A percentile compares a stretch with the other conserved stretches of the same genome.
Evolutionary conservation across 2,329 filamentous ascomycete genomes (phyloP).

Genomic region (Meredithiella fracta): DNA sequence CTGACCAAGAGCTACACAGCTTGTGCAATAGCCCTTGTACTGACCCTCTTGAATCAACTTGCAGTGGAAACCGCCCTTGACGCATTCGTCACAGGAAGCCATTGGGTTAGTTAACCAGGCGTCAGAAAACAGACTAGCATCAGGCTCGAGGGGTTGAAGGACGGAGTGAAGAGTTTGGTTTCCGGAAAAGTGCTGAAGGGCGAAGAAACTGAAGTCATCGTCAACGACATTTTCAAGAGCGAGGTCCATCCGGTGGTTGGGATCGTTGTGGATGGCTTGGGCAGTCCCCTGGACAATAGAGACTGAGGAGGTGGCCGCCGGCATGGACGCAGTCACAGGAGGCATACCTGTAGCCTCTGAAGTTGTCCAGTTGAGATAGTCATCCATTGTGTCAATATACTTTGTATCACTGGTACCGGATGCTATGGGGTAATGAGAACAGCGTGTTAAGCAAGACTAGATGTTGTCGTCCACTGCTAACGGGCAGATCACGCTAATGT

Average conservation of each 20-base stretch:
- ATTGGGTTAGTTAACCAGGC: constrained; percentile 27
- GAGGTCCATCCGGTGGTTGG: constrained; percentile 31
- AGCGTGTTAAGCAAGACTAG: not conserved
- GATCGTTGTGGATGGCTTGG: constrained; percentile 22
- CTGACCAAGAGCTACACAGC: constrained; percentile 41
- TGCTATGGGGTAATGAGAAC: not conserved
- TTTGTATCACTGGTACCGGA: not conserved
- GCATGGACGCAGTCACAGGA: not conserved
- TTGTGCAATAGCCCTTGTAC: constrained; percentile 44
- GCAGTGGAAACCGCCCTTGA: constrained; percentile 37
- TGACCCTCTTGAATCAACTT: constrained; percentile 44
- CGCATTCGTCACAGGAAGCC: constrained; percentile 36
- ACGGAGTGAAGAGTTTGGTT: constrained; percentile 22
- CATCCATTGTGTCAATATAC: not conserved
- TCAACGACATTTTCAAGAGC: constrained; percentile 39
- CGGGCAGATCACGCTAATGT: too few relatives aligned
- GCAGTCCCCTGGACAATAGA: constrained; percentile 12
- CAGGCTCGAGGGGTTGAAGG: constrained; percentile 8
- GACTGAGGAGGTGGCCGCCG: not conserved
- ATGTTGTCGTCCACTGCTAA: too few relatives aligned
- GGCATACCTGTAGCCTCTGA: not conserved
- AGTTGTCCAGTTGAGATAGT: not conserved
- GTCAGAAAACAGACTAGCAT: constrained; percentile 14
- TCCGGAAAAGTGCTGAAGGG: constrained; percentile 39
- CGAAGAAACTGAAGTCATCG: constrained; percentile 43